Evolutionary conservation across 1,284 basidiomycete species (phyloP), one percentile per base, ranked within the genome.

Genomic region (Moesziomyces parantarcticus): DNA sequence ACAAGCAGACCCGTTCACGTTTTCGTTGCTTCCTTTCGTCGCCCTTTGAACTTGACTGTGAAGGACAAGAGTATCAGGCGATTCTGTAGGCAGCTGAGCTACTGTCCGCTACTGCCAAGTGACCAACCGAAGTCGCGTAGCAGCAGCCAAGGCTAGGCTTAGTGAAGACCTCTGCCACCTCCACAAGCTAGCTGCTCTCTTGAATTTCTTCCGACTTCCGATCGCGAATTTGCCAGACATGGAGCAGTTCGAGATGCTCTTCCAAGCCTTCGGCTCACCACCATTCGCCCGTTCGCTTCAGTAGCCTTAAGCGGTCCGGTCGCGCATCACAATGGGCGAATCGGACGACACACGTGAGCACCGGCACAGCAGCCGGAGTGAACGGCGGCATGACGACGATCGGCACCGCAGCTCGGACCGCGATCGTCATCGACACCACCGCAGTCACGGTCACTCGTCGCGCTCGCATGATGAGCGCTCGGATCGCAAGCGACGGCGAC

Each of bases 391-490:
- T 13, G 29, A 32, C 11, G 29, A 32, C 29, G 29, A 32, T 32
- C 29, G 29, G 29, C 29, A 47, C 8, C 53, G 43, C 22, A 23
- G 39, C 21, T 51, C 55, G 18, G 48, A 62, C 13, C 50, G 55
- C 26, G 50, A 59, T 41, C 54, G 50, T 36, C 58, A 50, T 29
- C 58, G 58, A 9, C 50, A 58, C 41, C 36, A 39, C 16, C 36
- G 36, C 36, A 39, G 36, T 8, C 36, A 18, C 36, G 16, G 18
- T 7, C 36, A 39, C 36, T 39, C 36, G 11, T 39, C 47, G 39
- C 39, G 54, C 54, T 2, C 50, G 52, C 9, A 63, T 25, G 45
- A 50, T 26, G 20, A 40, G 21, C 42, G 13, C 43, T 39, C 36
- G 36, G 29, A 55, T 16, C 21, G 42, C 2, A 55, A 26, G 21